Evolutionary conservation across 352 stramenopile species (phyloP), one percentile per base, ranked within the genome.

Genomic region (Lagenidium sp.): DNA sequence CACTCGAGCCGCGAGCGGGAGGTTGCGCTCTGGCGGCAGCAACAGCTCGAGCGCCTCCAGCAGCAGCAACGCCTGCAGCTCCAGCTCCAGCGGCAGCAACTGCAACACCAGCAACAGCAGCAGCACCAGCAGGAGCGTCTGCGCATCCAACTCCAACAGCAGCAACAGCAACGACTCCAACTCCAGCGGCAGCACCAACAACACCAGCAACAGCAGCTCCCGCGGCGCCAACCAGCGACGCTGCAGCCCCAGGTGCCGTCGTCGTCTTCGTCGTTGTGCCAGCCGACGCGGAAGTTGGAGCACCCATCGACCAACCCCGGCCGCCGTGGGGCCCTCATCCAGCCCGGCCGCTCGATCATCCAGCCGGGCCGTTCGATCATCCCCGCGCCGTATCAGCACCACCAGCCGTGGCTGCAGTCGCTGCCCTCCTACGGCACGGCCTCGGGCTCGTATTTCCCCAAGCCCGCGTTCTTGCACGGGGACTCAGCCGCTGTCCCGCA

Each of bases 361-460:
- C 53, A 49, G 20, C 53, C 53, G 15, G 53, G 46, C 19, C 18
- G 41, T 13, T 50, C 46, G n/a, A 60, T 60, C 42, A 46, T 60
- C 4, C 52, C 52, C 3, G 26, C 12, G 25, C 25, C 45, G 16
- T 60, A 55, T 18, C 52, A 39, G 4, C 52, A 20, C 2, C 37
- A 36, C 34, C 38, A 26, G 40, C 23, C n/a, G n/a, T n/a, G n/a
- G n/a, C n/a, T n/a, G n/a, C n/a, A n/a, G n/a, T n/a, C n/a, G n/a
- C n/a, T n/a, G n/a, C n/a, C n/a, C n/a, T n/a, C n/a, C n/a, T n/a
- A n/a, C n/a, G n/a, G n/a, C n/a, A n/a, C n/a, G n/a, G n/a, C n/a
- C n/a, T n/a, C n/a, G n/a, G n/a, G n/a, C n/a, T n/a, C n/a, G n/a
- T n/a, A n/a, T n/a, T n/a, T n/a, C n/a, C n/a, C n/a, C n/a, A n/a